A percentile compares a stretch with the other conserved stretches of the same genome.
These are phyloP conservation scores for Phytophthora melonis DNA, from an alignment of 352 stramenopile species.

Conservation along the genomic window DNA sequence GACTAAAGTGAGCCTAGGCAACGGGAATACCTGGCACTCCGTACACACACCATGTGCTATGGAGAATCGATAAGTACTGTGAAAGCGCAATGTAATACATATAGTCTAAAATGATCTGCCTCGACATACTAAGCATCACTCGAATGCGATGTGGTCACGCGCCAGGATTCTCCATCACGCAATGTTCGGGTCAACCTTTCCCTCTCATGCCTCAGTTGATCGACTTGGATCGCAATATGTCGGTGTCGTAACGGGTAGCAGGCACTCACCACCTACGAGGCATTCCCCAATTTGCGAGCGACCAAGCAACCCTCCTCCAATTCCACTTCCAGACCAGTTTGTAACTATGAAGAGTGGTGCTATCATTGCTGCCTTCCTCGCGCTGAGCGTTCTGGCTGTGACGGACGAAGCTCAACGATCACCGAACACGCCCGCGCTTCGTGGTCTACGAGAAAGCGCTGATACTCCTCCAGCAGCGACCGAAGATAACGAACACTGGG, in stretches of 20 bases:
- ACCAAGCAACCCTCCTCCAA: conserved; percentile 10
- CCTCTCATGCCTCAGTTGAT: neutral
- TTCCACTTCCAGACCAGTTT: neutral
- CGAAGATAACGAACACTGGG: conserved; percentile 23
- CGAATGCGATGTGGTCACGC: too few relatives aligned
- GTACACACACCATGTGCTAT: too few relatives aligned
- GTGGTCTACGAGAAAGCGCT: conserved; percentile 12
- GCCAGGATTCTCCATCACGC: too few relatives aligned
- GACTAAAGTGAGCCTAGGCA: too few relatives aligned
- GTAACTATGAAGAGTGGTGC: conserved; percentile 27
- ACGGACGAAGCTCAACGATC: conserved; percentile 12
- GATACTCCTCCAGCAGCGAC: conserved; percentile 11
- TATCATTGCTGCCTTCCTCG: conserved; percentile 23
- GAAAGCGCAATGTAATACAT: too few relatives aligned
- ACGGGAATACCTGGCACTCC: too few relatives aligned
- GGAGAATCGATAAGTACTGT: too few relatives aligned
- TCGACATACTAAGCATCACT: too few relatives aligned
- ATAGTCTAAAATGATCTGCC: too few relatives aligned
- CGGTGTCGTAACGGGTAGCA: neutral
- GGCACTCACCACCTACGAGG: neutral
- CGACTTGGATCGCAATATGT: neutral
- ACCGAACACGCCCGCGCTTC: conserved; percentile 12
- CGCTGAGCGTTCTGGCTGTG: conserved; percentile 20
- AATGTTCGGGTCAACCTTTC: too few relatives aligned
- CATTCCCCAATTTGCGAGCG: conserved; percentile 1